Base-by-base conservation (phyloP, 768 basidiomycete genomes). In the Lentinula edodes region DNA sequence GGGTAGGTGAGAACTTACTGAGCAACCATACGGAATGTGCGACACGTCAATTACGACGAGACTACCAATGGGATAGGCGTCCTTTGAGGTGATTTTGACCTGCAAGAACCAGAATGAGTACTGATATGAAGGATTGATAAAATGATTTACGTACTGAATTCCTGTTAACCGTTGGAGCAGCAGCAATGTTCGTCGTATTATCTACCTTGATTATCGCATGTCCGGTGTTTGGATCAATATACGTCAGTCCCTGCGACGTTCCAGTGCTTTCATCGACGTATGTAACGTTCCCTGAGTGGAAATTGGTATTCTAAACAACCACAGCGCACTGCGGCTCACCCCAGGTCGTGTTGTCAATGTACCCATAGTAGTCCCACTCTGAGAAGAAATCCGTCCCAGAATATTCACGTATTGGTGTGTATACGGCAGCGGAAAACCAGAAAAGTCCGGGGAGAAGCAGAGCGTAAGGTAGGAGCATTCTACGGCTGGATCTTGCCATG, bases 151-250 rank as follows among this genome's bases (percentile, higher is more conserved):
- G 52, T 42, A 90, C 89, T 15, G 89, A 76, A 65, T 86, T 83
- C 45, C 90, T 75, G 63, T 83, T 79, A 18, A 75, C 68, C 13
- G 73, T 60, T n/a, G 65, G 63, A 8, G 80, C 78, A 32, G 68
- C 64, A 2, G 78, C 66, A 2, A 89, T 80, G 59, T 77, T 75
- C 7, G 82, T 83, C 1, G 75, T 76, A 65, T 91, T 88, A 74
- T 91, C 91, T 2, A 93, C 91, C 65, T 79, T 83, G 53, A 93
- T 77, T 63, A 93, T 82, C 6, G 83, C 86, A 61, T 84, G 80
- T 6, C 86, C 83, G 3, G 45, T 48, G 18, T 77, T 78, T 48
- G 66, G 64, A 64, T 87, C 84, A 62, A 88, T 71, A 64, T 81
- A 88, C 5, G 83, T 81, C 6, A 91, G 76, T 1, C 72, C 62